Evolutionary conservation across 2,329 filamentous ascomycete species (phyloP).

Genomic region (Exserohilum turcica): DNA sequence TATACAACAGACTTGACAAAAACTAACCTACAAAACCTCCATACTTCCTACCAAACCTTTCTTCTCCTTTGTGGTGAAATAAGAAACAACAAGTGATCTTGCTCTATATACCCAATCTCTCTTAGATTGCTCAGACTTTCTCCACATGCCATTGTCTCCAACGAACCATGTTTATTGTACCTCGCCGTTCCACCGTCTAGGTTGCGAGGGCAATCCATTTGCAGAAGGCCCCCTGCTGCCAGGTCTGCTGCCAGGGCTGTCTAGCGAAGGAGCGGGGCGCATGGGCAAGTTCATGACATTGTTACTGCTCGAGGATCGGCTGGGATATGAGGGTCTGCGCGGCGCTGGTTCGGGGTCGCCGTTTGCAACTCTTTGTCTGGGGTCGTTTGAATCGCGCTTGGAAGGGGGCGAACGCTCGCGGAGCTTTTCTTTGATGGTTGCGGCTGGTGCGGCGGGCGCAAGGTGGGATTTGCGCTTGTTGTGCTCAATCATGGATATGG

Average conservation of each 20-base stretch:
- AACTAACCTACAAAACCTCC: background rate
- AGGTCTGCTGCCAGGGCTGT: conserved; percentile 34
- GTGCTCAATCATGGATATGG: conserved; percentile 88
- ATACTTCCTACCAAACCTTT: background rate
- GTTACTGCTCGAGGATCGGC: conserved; percentile 51
- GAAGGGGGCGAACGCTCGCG: conserved; percentile 42
- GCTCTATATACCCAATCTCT: background rate
- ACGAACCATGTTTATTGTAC: conserved; percentile 24
- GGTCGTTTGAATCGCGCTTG: conserved; percentile 29
- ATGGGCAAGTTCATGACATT: conserved; percentile 54
- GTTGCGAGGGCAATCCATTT: conserved; percentile 13
- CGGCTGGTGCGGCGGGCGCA: conserved; percentile 76
- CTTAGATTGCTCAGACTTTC: background rate
- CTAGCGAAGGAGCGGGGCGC: conserved; percentile 49
- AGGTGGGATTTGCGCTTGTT: conserved; percentile 96
- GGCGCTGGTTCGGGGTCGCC: conserved; percentile 36
- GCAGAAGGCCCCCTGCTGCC: conserved; percentile 26
- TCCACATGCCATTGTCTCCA: background rate
- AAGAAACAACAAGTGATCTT: background rate
- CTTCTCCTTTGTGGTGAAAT: too few relatives aligned
- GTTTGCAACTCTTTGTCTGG: conserved; percentile 30
- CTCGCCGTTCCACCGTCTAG: conserved; percentile 43
- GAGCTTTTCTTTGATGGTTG: conserved; percentile 51
- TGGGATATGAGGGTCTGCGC: conserved; percentile 49
- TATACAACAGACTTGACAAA: background rate